These are phyloP conservation scores for Bipolaris zeicola DNA, from an alignment of 2,329 filamentous ascomycete species.

Conservation along the genomic window DNA sequence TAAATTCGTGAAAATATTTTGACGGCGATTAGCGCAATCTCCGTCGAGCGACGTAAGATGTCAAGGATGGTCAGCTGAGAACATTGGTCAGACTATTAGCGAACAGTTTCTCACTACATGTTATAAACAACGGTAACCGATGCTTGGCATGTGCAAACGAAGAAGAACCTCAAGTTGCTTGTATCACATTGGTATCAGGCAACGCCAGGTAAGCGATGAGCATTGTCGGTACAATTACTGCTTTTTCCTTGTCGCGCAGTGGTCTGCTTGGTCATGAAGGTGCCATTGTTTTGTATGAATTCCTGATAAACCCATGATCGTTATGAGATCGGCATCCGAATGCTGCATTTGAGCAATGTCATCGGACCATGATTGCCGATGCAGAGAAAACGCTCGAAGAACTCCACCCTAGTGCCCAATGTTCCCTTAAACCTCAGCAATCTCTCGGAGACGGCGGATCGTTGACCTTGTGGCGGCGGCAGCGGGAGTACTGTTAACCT, in stretches of 20 bases:
- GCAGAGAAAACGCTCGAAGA: constrained; percentile 45
- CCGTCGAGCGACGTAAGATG: neutral
- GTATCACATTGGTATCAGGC: neutral
- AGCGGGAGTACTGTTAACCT: constrained; percentile 75
- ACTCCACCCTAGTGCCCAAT: constrained; percentile 42
- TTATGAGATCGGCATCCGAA: constrained; percentile 44
- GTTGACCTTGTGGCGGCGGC: constrained; percentile 94
- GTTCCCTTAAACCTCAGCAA: constrained; percentile 81
- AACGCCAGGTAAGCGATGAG: neutral
- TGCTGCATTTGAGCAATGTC: constrained; percentile 37
- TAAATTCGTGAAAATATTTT: neutral
- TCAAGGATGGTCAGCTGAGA: neutral
- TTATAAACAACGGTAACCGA: no score
- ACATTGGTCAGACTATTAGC: neutral
- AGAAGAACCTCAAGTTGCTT: neutral
- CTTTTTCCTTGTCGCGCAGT: neutral
- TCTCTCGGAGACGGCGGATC: constrained; percentile 95
- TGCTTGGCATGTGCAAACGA: neutral
- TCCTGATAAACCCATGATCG: constrained; percentile 44
- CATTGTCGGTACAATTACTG: neutral
- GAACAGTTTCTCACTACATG: neutral
- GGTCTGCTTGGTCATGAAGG: constrained; percentile 34
- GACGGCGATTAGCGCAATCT: neutral
- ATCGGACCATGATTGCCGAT: constrained; percentile 39
- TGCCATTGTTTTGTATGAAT: constrained; percentile 46